Percentiles rank a stretch among this genome's conserved stretches.
phyloP scores from a whole-genome alignment of 805 yeast species.

The Komagataella pseudopastoris region DNA sequence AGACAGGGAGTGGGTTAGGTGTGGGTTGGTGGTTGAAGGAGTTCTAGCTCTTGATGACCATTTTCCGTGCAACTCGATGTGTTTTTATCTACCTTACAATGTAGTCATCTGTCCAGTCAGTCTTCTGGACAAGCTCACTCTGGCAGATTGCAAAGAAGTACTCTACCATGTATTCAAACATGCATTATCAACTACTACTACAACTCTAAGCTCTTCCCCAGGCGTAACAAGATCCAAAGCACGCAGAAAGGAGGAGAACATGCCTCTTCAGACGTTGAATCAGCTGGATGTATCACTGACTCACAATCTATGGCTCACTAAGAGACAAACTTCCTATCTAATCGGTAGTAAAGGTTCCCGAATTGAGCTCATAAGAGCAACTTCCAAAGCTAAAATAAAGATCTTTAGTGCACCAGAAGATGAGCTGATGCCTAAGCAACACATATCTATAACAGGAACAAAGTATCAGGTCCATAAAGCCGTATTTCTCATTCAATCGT shows the following conservation, averaged over 20 bases:
- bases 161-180: neutral
- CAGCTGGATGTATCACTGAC: conserved; percentile 1
- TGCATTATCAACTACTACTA: neutral
- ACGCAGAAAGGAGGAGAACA: neutral
- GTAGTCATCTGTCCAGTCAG: neutral
- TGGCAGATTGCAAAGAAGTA: neutral
- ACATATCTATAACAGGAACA: neutral
- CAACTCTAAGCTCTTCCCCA: neutral
- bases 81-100: neutral
- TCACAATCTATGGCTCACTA: conserved; percentile 8
- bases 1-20: neutral
- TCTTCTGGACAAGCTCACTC: neutral
- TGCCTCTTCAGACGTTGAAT: neutral
- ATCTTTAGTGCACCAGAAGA: conserved; percentile 14
- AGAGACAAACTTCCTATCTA: conserved; percentile 23
- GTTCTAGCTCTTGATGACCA: neutral
- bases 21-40: neutral
- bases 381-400: conserved; percentile 23
- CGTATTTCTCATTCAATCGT: neutral
- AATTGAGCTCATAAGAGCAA: conserved; percentile 20
- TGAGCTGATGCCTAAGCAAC: conserved; percentile 1
- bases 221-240: neutral
- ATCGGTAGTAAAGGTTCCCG: conserved; percentile 29
- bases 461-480: neutral
- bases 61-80: neutral